phyloP scores from a whole-genome alignment of 2,329 filamentous ascomycete genomes.

The Nigrospora sphaerica region DNA sequence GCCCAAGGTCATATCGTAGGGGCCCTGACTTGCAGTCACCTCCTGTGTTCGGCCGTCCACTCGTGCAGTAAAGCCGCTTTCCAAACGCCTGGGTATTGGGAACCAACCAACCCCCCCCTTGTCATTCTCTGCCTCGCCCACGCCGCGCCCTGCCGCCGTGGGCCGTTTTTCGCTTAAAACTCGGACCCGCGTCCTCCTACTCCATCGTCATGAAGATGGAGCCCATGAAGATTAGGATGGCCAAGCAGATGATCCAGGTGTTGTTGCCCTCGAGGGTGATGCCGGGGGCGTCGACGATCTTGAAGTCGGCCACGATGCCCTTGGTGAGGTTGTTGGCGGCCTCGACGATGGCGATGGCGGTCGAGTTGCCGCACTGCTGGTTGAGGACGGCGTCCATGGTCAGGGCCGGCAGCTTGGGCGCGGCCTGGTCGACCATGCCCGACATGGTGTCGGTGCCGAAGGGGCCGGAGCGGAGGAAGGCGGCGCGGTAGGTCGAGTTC shows the following conservation, averaged over 20 bases:
- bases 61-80: too few species aligned
- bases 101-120: too few species aligned
- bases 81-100: too few species aligned
- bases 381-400: conserved; percentile 33
- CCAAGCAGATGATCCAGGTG: not conserved
- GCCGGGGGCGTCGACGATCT: conserved; percentile 21
- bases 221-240: not conserved
- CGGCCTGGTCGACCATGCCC: conserved; percentile 32
- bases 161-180: too few species aligned
- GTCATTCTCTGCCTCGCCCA: too few species aligned
- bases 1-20: too few species aligned
- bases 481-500: conserved; percentile 37
- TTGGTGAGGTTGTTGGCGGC: conserved; percentile 35
- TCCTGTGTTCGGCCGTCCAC: too few species aligned
- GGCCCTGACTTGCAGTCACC: too few species aligned
- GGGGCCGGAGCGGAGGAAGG: conserved; percentile 33
- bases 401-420: conserved; percentile 26
- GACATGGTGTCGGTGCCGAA: conserved; percentile 30
- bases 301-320: conserved; percentile 28
- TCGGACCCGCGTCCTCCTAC: not conserved
- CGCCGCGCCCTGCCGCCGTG: too few species aligned
- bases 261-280: conserved; percentile 4
- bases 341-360: conserved; percentile 32
- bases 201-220: not conserved
- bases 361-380: conserved; percentile 36